phyloP scores from a whole-genome alignment of 176 grass and related monocot genomes.

The Otatea glauca region DNA sequence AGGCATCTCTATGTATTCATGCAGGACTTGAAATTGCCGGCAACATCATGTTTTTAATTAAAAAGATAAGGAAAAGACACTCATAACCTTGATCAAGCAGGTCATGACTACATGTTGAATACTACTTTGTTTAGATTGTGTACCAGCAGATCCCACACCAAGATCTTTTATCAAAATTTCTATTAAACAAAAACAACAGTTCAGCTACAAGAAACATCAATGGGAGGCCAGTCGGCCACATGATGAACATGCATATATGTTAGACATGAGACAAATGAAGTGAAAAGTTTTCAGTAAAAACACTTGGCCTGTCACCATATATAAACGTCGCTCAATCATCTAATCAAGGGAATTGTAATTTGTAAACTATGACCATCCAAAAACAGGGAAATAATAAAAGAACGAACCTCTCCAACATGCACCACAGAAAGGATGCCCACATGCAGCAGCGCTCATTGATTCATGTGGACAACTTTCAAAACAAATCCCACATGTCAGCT shows the following conservation, averaged over 20 bases:
- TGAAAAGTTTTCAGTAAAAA: neutral
- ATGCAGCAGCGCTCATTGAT: constrained; percentile 73
- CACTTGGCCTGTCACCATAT: neutral
- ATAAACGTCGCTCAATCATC: constrained; percentile 3
- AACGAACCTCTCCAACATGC: constrained; percentile 94
- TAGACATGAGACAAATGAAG: neutral
- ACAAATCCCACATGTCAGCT: constrained; percentile 98
- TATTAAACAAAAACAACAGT: neutral
- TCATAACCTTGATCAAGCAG: neutral
- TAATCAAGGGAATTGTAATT: neutral
- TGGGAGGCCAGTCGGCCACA: neutral
- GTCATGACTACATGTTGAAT: neutral
- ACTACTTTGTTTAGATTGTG: neutral
- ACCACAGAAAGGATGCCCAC: constrained; percentile 93
- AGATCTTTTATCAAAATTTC: neutral
- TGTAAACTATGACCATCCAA: constrained; percentile 10
- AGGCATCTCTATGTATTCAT: neutral
- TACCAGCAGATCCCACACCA: neutral
- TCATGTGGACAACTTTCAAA: constrained; percentile 80
- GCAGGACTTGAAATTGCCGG: neutral
- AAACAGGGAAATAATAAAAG: neutral
- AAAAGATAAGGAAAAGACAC: neutral
- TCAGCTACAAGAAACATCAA: constrained; percentile 2
- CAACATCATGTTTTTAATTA: neutral
- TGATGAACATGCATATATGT: neutral